Conservation (phyloP, 352 stramenopile species). For the Pythium insidiosum region DNA sequence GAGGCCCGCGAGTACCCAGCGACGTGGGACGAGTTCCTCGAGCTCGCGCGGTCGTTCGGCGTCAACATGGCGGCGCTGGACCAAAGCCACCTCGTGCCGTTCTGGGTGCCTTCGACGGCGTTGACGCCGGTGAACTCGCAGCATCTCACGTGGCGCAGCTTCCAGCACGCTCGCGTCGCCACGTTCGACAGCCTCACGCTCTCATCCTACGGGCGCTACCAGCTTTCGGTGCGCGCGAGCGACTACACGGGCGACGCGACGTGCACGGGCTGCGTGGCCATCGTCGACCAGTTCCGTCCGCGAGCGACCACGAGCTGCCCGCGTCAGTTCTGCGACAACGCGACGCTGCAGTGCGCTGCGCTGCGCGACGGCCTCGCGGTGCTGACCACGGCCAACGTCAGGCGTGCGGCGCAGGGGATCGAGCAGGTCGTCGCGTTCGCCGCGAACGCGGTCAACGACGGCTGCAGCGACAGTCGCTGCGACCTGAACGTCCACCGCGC, state of each 20-base stretch:
- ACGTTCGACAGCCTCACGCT: conserved; percentile 38
- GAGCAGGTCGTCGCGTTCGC: conserved; percentile 31
- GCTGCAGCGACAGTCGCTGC: conserved; percentile 36
- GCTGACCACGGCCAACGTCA: conserved; percentile 27
- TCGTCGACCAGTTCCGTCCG: conserved; percentile 48
- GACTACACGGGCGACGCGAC: conserved; percentile 33
- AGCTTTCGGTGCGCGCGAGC: conserved; percentile 32
- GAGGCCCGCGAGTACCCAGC: not conserved
- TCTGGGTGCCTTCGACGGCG: not conserved
- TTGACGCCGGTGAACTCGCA: not conserved
- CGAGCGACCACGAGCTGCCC: conserved; percentile 29
- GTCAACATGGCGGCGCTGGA: not conserved
- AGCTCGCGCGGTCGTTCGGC: not conserved
- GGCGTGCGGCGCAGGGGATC: conserved; percentile 14
- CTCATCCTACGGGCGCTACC: conserved; percentile 41
- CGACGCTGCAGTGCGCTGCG: conserved; percentile 2
- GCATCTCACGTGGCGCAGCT: conserved; percentile 40
- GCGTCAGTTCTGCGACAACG: conserved; percentile 23
- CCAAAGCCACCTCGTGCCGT: not conserved
- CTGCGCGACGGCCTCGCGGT: conserved; percentile 2
- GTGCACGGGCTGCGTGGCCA: conserved; percentile 41
- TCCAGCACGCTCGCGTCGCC: conserved; percentile 24
- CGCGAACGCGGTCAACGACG: conserved; percentile 36
- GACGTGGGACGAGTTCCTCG: not conserved
- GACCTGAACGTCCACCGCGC: conserved; percentile 27